phyloP scores from a whole-genome alignment of 2,329 filamentous ascomycete species.

The Parasarocladium wereldwijsianum region DNA sequence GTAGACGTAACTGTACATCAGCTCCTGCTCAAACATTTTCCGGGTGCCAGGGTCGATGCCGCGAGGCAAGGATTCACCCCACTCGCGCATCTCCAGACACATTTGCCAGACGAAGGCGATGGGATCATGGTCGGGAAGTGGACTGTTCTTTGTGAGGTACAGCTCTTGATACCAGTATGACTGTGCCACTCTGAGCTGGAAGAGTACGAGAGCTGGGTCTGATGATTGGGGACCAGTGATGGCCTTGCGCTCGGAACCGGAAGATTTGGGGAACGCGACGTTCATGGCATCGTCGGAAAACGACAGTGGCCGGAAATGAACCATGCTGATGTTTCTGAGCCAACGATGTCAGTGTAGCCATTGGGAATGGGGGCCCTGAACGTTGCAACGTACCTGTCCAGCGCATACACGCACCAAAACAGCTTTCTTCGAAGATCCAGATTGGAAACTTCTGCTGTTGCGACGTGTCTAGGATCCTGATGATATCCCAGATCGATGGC shows the following conservation, averaged over 20 bases:
- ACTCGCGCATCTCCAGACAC: slow-evolving; percentile 63
- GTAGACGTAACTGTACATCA: slow-evolving; percentile 84
- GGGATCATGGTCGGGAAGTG: slow-evolving; percentile 54
- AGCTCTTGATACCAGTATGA: slow-evolving; percentile 83
- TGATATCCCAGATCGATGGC: slow-evolving; percentile 85
- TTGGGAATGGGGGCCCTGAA: neutral
- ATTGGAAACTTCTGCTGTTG: slow-evolving; percentile 50
- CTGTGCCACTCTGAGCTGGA: slow-evolving; percentile 71
- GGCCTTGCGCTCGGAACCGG: slow-evolving; percentile 26
- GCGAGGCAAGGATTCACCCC: slow-evolving; percentile 63
- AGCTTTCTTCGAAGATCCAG: slow-evolving; percentile 69
- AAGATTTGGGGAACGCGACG: slow-evolving; percentile 55
- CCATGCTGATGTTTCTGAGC: slow-evolving; percentile 68
- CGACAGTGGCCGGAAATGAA: slow-evolving; percentile 75
- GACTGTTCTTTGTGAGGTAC: slow-evolving; percentile 53
- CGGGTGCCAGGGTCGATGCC: slow-evolving; percentile 50
- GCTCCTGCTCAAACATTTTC: slow-evolving; percentile 71
- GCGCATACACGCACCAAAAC: slow-evolving; percentile 80
- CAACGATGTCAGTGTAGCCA: neutral
- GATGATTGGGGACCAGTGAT: slow-evolving; percentile 34
- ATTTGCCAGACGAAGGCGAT: slow-evolving; percentile 61
- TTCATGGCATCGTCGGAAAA: slow-evolving; percentile 82
- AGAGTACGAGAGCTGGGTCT: slow-evolving; percentile 61
- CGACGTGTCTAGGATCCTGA: slow-evolving; percentile 68
- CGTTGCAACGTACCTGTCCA: slow-evolving; percentile 53